Conservation (phyloP, 2,329 filamentous ascomycete genomes). For the Cladobotryum protrusum region DNA sequence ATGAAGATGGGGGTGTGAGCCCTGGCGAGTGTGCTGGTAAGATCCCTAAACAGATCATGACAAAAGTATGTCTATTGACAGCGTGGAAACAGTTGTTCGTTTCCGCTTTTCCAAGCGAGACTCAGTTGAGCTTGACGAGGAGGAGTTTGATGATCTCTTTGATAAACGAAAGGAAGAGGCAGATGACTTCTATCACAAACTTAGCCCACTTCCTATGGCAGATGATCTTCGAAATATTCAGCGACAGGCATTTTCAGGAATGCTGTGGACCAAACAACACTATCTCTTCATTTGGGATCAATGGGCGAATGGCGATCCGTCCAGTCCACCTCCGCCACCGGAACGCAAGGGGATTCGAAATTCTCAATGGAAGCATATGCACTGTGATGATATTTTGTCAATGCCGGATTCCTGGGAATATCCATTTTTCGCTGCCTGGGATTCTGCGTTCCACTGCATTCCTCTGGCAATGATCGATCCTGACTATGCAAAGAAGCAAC, state of each 20-base stretch:
- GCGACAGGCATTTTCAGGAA: slow-evolving; percentile 86
- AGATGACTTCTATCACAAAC: slow-evolving; percentile 90
- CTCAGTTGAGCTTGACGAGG: slow-evolving; percentile 80
- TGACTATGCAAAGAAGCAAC: slow-evolving; percentile 95
- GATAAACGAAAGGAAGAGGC: slow-evolving; percentile 83
- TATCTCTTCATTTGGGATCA: slow-evolving; percentile 98
- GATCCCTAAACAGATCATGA: not conserved
- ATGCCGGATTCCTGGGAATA: slow-evolving; percentile 99
- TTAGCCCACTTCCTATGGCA: slow-evolving; percentile 88
- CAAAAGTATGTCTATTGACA: slow-evolving; percentile 1
- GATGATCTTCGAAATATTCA: slow-evolving; percentile 94
- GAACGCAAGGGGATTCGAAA: slow-evolving; percentile 78
- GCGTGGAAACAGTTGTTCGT: slow-evolving; percentile 60
- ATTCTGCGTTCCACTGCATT: slow-evolving; percentile 95
- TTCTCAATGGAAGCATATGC: slow-evolving; percentile 86
- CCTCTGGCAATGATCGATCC: slow-evolving; percentile 95
- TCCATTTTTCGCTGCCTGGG: slow-evolving; percentile 96
- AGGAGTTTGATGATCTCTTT: slow-evolving; percentile 84
- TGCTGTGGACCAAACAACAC: slow-evolving; percentile 98
- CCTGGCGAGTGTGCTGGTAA: slow-evolving; percentile 87
- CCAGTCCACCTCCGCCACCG: slow-evolving; percentile 77
- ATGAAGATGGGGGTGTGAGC: slow-evolving; percentile 77
- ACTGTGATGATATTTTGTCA: slow-evolving; percentile 89
- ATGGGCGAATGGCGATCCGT: slow-evolving; percentile 91
- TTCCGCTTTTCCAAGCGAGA: slow-evolving; percentile 77